Conservation (phyloP, 139 green algal genomes). For the Edaphochlamys debaryana region DNA sequence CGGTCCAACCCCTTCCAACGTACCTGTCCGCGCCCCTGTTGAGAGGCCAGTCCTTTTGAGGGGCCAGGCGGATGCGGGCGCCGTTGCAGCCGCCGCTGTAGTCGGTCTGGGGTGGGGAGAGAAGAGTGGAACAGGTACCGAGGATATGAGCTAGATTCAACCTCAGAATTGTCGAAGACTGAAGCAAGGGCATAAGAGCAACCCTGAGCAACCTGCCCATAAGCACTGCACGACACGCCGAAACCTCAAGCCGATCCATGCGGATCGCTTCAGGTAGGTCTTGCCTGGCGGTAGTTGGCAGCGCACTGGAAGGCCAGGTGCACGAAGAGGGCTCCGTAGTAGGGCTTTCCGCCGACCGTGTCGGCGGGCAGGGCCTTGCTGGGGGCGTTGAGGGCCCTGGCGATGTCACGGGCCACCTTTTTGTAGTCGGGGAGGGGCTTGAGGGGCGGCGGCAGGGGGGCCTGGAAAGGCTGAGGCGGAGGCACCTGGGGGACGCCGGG, state of each 20-base stretch:
- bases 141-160: too few species aligned
- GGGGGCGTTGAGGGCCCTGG: neutral
- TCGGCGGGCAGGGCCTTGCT: neutral
- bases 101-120: too few species aligned
- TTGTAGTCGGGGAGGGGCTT: constrained; percentile 4
- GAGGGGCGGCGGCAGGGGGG: constrained; percentile 41
- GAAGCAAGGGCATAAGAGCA: too few species aligned
- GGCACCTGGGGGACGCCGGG: constrained; percentile 10
- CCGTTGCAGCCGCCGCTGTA: constrained; percentile 62
- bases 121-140: too few species aligned
- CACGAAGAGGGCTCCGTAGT: constrained; percentile 48
- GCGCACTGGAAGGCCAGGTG: constrained; percentile 56
- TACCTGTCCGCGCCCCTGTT: constrained; percentile 49
- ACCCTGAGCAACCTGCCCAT: too few species aligned
- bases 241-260: too few species aligned
- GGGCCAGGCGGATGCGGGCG: constrained; percentile 50
- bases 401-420: constrained; percentile 1
- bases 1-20: too few species aligned
- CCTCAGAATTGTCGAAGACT: too few species aligned
- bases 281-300: constrained; percentile 48
- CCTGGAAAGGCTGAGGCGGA: constrained; percentile 53
- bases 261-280: too few species aligned
- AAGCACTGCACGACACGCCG: too few species aligned
- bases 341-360: constrained; percentile 19
- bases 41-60: constrained; percentile 52